Base-by-base conservation (phyloP, 805 yeast genomes). In the Pichia manshurica region DNA sequence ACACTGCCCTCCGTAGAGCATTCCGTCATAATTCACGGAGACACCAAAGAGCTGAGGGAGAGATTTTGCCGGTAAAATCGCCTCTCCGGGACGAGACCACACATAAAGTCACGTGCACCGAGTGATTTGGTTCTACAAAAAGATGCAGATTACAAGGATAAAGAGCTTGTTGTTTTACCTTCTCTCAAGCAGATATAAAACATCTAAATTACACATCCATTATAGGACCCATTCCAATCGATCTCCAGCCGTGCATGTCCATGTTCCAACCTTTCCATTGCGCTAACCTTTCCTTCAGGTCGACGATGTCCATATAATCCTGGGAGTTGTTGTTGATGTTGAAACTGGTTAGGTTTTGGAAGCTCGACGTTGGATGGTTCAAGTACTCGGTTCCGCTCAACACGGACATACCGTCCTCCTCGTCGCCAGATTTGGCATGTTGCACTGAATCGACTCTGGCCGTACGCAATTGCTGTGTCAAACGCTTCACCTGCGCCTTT, bases 231-330 rank as follows among this genome's bases (percentile, higher is more conserved):
- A 75, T 68, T 1, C 87, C 88, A 16, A 78, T 70, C 44, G 82
- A 76, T 59, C 84, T 74, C 97, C 97, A 90, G 13, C 62, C 57
- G 22, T 87, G 74, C 95, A 90, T 86, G 59, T 90, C 96, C 3
- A 88, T 75, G 59, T 84, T 87, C 89, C 90, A 90, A 42, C 78
- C 81, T 54, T 80, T 81, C 95, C 95, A 90, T 54, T 78, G 79
- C 60, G 73, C 70, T 54, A 90, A 65, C 39, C 75, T 71, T 46
- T 79, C 82, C 52, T 75, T 70, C 53, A 78, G 72, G 56, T 79
- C 81, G 12, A 74, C 74, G 6, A 79, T 75, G 51, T 77, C 78
- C 28, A 75, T 59, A 45, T 71, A 70, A 38, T 64, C 59, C 19
- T 45, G 47, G 36, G 65, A 60, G 8, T 45, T 41, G 32, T 53